Percentiles rank a stretch among this genome's conserved stretches.
Evolutionary conservation across 441 rosid genomes (phyloP).

Genomic region (Jatropha multifida): DNA sequence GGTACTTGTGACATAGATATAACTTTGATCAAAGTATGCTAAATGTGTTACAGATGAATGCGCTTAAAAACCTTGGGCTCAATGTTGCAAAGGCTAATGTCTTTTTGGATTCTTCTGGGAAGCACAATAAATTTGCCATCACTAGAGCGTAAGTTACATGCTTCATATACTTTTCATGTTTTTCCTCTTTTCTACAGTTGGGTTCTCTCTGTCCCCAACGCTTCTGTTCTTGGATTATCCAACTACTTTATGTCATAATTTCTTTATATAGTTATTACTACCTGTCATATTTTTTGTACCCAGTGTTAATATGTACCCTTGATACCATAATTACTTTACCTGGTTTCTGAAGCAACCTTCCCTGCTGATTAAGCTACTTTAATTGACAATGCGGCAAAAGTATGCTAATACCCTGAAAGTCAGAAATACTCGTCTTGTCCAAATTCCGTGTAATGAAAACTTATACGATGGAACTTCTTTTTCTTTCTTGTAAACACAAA

Average conservation of each 20-base stretch:
- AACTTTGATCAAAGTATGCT: conserved; percentile 17
- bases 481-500: background rate
- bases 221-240: background rate
- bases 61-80: conserved; percentile 86
- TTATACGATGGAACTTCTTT: background rate
- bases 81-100: conserved; percentile 95
- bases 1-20: conserved; percentile 1
- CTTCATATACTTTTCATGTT: background rate
- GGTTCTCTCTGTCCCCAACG: background rate
- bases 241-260: background rate
- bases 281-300: background rate
- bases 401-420: background rate
- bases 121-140: conserved; percentile 85
- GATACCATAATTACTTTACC: no score
- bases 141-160: conserved; percentile 68
- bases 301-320: background rate
- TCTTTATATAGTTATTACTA: background rate
- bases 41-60: conserved; percentile 68
- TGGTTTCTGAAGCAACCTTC: background rate
- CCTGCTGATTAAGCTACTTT: background rate
- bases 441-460: background rate
- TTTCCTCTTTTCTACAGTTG: background rate
- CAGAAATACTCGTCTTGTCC: background rate
- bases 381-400: background rate
- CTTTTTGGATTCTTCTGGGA: conserved; percentile 92